phyloP scores from a whole-genome alignment of 768 basidiomycete species.

The Tricholoma bakamatsutake region DNA sequence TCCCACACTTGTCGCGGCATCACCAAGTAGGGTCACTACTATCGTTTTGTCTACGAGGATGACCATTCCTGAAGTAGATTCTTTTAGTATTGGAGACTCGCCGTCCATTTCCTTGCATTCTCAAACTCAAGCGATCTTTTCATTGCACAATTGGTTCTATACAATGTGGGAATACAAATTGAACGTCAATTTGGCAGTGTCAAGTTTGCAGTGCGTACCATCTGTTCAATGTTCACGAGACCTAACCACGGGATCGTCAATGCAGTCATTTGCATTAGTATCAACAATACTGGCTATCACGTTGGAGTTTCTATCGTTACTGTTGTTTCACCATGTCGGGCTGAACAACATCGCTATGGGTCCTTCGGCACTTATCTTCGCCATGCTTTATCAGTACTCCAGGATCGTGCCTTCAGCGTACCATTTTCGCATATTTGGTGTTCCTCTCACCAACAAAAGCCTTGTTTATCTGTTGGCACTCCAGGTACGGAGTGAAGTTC shows the following conservation, averaged over 20 bases:
- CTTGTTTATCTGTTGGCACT: slow-evolving; percentile 65
- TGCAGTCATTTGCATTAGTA: slow-evolving; percentile 72
- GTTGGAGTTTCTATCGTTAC: slow-evolving; percentile 57
- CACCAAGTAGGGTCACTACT: slow-evolving; percentile 58
- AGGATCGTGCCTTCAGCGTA: slow-evolving; percentile 75
- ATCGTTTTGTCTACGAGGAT: slow-evolving; percentile 7
- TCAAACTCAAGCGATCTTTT: slow-evolving; percentile 84
- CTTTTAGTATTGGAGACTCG: slow-evolving; percentile 79
- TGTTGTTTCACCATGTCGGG: slow-evolving; percentile 60
- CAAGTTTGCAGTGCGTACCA: slow-evolving; percentile 71
- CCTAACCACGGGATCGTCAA: not conserved
- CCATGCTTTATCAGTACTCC: slow-evolving; percentile 77
- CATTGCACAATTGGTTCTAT: slow-evolving; percentile 67
- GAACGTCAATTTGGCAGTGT: slow-evolving; percentile 84
- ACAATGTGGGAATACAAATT: slow-evolving; percentile 60
- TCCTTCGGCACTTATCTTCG: slow-evolving; percentile 71
- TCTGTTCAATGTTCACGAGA: slow-evolving; percentile 3
- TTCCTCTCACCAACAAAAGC: slow-evolving; percentile 72
- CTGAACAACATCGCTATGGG: slow-evolving; percentile 75
- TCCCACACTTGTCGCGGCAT: slow-evolving; percentile 85
- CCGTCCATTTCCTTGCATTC: slow-evolving; percentile 69
- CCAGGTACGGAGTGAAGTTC: slow-evolving; percentile 45
- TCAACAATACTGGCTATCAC: slow-evolving; percentile 61
- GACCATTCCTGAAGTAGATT: slow-evolving; percentile 28
- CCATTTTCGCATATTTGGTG: slow-evolving; percentile 67